phyloP scores from a whole-genome alignment of 495 filamentous ascomycete genomes.

The Astrothelium subdiscretum region DNA sequence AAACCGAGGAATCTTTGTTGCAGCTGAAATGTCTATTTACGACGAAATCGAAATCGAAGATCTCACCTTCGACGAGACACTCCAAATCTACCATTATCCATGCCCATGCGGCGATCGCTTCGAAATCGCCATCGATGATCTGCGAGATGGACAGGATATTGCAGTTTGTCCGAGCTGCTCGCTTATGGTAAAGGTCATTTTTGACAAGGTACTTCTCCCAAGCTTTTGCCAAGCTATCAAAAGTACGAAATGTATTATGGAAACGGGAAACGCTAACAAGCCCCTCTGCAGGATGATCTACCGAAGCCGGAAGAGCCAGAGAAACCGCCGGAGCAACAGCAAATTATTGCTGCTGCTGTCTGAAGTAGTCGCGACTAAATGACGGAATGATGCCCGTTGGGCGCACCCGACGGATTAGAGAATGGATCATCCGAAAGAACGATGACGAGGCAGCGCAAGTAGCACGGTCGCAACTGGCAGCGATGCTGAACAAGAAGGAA shows the following conservation, averaged over 20 bases:
- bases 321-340: constrained; percentile 10
- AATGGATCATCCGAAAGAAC: too few species aligned
- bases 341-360: constrained; percentile 26
- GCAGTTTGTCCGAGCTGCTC: constrained; percentile 94
- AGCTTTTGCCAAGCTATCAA: not conserved
- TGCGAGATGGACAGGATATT: constrained; percentile 81
- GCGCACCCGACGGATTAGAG: too few species aligned
- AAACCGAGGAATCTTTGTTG: too few species aligned
- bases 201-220: constrained; percentile 54
- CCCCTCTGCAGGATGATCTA: constrained; percentile 30
- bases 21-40: constrained; percentile 55
- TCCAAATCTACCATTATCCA: constrained; percentile 87
- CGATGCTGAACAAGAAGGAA: too few species aligned
- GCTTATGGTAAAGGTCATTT: constrained; percentile 91
- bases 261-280: not conserved
- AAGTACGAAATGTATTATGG: not conserved
- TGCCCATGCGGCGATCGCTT: constrained; percentile 97
- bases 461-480: too few species aligned
- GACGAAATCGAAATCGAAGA: constrained; percentile 98
- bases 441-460: too few species aligned
- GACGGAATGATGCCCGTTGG: not conserved
- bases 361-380: not conserved
- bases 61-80: constrained; percentile 77
- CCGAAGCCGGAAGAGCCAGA: constrained; percentile 28
- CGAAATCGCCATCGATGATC: constrained; percentile 75